Evolutionary conservation across 2,329 filamentous ascomycete genomes (phyloP).

Genomic region (Diaporthe citri): DNA sequence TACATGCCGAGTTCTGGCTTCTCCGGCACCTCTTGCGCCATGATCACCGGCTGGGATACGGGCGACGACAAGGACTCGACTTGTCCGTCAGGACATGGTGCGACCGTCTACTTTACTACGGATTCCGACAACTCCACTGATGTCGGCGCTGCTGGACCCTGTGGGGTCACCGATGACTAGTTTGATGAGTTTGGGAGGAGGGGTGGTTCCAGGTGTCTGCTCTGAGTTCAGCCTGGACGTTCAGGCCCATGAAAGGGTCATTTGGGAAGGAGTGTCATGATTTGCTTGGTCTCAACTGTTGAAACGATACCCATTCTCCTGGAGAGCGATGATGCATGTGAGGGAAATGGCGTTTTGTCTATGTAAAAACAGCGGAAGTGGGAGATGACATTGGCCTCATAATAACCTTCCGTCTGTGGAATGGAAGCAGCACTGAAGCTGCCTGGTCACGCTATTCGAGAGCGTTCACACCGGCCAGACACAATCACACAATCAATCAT

Average conservation of each 20-base stretch:
- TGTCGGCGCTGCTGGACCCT: constrained; percentile 36
- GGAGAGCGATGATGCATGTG: constrained; percentile 10
- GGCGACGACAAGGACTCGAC: constrained; percentile 26
- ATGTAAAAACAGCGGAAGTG: constrained; percentile 27
- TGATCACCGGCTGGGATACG: constrained; percentile 35
- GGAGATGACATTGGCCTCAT: background rate
- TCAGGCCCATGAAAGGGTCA: background rate
- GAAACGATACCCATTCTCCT: constrained; percentile 7
- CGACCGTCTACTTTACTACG: constrained; percentile 11
- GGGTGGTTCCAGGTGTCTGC: background rate
- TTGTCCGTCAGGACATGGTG: constrained; percentile 31
- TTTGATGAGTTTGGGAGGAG: background rate
- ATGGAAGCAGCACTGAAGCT: constrained; percentile 2
- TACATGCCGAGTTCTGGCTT: constrained; percentile 28
- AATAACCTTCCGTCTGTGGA: constrained; percentile 4
- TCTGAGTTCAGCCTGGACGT: background rate
- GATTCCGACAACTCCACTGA: constrained; percentile 16
- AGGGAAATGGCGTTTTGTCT: background rate
- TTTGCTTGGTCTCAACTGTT: constrained; percentile 8
- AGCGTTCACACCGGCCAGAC: background rate
- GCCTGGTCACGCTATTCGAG: background rate
- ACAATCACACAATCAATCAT: background rate
- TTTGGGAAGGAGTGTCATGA: constrained; percentile 3
- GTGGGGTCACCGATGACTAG: constrained; percentile 15
- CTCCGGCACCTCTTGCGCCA: constrained; percentile 31